phyloP scores from a whole-genome alignment of 2,329 filamentous ascomycete species.

The Pyricularia sp. region DNA sequence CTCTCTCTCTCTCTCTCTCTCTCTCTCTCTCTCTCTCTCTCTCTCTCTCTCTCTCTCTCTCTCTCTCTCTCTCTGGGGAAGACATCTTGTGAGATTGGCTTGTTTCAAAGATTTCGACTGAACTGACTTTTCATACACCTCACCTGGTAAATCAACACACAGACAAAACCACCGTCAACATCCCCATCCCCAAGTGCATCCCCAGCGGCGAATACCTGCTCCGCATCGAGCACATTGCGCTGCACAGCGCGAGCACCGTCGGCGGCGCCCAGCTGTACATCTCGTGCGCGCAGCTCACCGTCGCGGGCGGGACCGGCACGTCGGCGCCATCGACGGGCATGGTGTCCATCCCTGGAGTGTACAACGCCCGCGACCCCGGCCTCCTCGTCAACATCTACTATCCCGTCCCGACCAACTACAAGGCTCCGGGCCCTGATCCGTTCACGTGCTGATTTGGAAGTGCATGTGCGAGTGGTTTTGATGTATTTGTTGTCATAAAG shows the following conservation, averaged over 20 bases:
- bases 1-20: too few species aligned
- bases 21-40: too few species aligned
- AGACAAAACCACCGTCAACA: slow-evolving; percentile 14
- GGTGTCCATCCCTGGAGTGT: slow-evolving; percentile 17
- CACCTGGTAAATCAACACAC: not conserved
- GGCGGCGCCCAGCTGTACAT: slow-evolving; percentile 22
- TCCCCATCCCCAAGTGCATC: slow-evolving; percentile 20
- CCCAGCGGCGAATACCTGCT: slow-evolving; percentile 22
- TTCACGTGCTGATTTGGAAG: slow-evolving; percentile 6
- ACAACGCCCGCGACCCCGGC: slow-evolving; percentile 16
- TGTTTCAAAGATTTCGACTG: not conserved
- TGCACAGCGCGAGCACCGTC: slow-evolving; percentile 17
- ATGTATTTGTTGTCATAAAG: not conserved
- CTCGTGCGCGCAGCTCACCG: slow-evolving; percentile 16
- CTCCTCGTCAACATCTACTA: slow-evolving; percentile 26
- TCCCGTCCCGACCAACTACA: slow-evolving; percentile 24
- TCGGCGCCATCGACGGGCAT: slow-evolving; percentile 9
- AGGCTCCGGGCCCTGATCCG: slow-evolving; percentile 10
- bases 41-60: too few species aligned
- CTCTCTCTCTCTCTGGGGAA: not conserved
- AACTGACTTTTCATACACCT: not conserved
- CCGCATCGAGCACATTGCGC: slow-evolving; percentile 22
- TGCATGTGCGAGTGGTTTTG: not conserved
- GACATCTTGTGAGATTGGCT: too few species aligned
- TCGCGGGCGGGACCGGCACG: slow-evolving; percentile 14